These are phyloP conservation scores for Veloboletus limbatus DNA, from an alignment of 1,284 basidiomycete genomes.

Conservation along the genomic window DNA sequence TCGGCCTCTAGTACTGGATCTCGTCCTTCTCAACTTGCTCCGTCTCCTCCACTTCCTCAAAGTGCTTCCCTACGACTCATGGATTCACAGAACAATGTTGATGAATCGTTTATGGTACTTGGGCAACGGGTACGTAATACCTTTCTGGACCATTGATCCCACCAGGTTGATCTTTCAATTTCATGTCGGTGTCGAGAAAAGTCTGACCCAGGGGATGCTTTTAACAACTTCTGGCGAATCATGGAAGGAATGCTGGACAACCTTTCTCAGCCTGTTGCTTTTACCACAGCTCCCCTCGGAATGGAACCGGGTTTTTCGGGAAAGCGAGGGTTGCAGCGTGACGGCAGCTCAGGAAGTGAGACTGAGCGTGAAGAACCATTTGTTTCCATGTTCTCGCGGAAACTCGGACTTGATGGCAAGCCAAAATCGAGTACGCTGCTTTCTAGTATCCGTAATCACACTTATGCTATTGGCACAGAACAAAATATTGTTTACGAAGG, in stretches of 20 bases:
- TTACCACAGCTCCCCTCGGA: constrained; percentile 72
- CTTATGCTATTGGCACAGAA: constrained; percentile 22
- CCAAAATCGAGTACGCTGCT: constrained; percentile 21
- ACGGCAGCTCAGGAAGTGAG: constrained; percentile 57
- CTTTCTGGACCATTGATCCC: constrained; percentile 6
- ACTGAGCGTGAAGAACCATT: constrained; percentile 62
- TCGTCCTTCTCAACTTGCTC: constrained; percentile 31
- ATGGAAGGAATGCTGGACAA: constrained; percentile 81
- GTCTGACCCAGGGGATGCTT: constrained; percentile 76
- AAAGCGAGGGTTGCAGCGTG: constrained; percentile 36
- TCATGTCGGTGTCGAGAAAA: constrained; percentile 26
- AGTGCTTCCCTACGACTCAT: constrained; percentile 43
- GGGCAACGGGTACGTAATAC: constrained; percentile 55
- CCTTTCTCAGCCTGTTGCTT: constrained; percentile 80
- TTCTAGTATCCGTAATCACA: not conserved
- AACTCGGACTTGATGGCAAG: constrained; percentile 24
- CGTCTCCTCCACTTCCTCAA: constrained; percentile 44
- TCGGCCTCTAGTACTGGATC: constrained; percentile 24
- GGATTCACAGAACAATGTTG: constrained; percentile 73
- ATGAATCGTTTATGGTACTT: constrained; percentile 82
- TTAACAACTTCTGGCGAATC: constrained; percentile 82
- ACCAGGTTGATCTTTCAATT: constrained; percentile 7
- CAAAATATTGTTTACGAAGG: constrained; percentile 24
- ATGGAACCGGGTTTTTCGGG: constrained; percentile 33
- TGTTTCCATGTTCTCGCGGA: constrained; percentile 47